Percentiles rank a stretch among this genome's conserved stretches.
Evolutionary conservation across 2,329 filamentous ascomycete species (phyloP).

Genomic region (Monosporascus cannonballus): DNA sequence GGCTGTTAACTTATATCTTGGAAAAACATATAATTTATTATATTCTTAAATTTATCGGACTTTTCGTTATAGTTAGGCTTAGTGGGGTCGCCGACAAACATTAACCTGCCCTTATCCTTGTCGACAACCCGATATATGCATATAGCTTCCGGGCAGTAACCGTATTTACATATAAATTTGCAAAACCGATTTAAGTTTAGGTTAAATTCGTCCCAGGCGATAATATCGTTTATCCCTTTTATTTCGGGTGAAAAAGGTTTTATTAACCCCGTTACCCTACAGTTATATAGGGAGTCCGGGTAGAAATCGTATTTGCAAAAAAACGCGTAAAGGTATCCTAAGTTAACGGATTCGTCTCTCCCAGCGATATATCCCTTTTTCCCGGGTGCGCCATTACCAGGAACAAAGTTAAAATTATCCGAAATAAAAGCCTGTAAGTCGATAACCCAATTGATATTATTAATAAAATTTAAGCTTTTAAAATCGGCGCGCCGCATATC

Average conservation of each 20-base stretch:
- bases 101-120: too few species aligned
- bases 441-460: slow-evolving; percentile 27
- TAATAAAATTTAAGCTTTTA: slow-evolving; percentile 18
- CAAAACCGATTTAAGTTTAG: slow-evolving; percentile 13
- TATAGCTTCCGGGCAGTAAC: slow-evolving; percentile 10
- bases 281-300: slow-evolving; percentile 10
- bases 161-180: slow-evolving; percentile 13
- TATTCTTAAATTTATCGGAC: slow-evolving; percentile 1
- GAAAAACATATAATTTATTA: slow-evolving; percentile 1
- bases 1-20: neutral
- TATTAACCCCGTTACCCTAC: slow-evolving; percentile 10
- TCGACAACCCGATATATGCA: slow-evolving; percentile 4
- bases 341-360: slow-evolving; percentile 1
- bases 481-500: slow-evolving; percentile 13
- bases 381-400: neutral
- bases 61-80: slow-evolving; percentile 1
- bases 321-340: slow-evolving; percentile 10
- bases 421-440: slow-evolving; percentile 18
- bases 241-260: slow-evolving; percentile 11
- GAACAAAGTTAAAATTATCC: neutral
- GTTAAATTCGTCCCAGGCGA: slow-evolving; percentile 10
- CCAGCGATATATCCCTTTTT: slow-evolving; percentile 7
- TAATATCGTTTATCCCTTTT: slow-evolving; percentile 1
- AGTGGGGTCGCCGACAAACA: neutral
- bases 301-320: slow-evolving; percentile 9